Conservation (phyloP, 2,329 filamentous ascomycete genomes). For the Sporothrix mexicana region DNA sequence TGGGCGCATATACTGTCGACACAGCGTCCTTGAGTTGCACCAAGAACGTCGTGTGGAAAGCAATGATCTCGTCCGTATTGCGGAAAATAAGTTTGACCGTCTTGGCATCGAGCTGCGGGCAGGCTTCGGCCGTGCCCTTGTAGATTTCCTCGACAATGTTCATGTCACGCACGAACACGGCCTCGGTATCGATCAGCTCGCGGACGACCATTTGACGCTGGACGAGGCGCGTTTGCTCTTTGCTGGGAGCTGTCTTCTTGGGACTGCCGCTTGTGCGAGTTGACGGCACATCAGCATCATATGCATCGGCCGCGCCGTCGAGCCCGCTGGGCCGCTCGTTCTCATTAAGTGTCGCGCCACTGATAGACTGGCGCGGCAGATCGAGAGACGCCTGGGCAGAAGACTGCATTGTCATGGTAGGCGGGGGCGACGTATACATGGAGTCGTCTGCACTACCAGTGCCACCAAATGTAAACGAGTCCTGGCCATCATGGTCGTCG, state of each 20-base stretch:
- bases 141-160: slow-evolving; percentile 98
- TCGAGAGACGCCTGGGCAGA: slow-evolving; percentile 55
- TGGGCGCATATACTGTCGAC: slow-evolving; percentile 75
- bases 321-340: slow-evolving; percentile 30
- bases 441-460: slow-evolving; percentile 30
- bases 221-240: slow-evolving; percentile 73
- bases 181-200: slow-evolving; percentile 91
- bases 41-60: slow-evolving; percentile 81
- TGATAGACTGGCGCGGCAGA: slow-evolving; percentile 49
- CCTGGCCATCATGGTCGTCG: slow-evolving; percentile 48
- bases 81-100: slow-evolving; percentile 91
- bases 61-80: slow-evolving; percentile 88
- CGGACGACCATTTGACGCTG: slow-evolving; percentile 86
- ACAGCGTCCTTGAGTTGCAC: slow-evolving; percentile 81
- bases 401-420: slow-evolving; percentile 54
- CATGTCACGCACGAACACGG: slow-evolving; percentile 91
- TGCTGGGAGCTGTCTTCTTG: slow-evolving; percentile 52
- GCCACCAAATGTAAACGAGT: slow-evolving; percentile 50
- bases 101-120: slow-evolving; percentile 76
- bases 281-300: neutral
- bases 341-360: slow-evolving; percentile 48
- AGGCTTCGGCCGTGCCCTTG: slow-evolving; percentile 86
- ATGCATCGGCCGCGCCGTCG: slow-evolving; percentile 20
- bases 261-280: neutral
- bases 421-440: slow-evolving; percentile 32